Evolutionary conservation across 306 rosid genomes (phyloP).

Genomic region (Cicer arietinum): DNA sequence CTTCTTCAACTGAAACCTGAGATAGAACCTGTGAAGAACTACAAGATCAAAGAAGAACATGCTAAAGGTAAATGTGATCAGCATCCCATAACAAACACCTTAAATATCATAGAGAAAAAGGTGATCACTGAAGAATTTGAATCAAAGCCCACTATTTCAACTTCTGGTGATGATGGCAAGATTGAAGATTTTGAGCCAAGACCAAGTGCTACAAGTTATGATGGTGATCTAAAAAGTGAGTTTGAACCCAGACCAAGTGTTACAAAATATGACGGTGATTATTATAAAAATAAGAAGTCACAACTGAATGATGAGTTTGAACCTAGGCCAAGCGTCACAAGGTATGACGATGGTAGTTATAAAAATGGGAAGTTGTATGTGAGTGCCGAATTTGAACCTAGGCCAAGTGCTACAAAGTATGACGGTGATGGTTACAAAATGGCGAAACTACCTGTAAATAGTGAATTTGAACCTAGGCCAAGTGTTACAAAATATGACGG

Average conservation of each 20-base stretch:
- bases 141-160: not conserved
- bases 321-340: not conserved
- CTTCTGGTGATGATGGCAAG: too few relatives aligned
- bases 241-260: not conserved
- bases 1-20: not conserved
- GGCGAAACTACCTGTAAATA: too few relatives aligned
- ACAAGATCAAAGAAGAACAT: not conserved
- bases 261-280: not conserved
- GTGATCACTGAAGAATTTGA: not conserved
- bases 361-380: too few relatives aligned
- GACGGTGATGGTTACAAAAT: not conserved
- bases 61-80: conserved; percentile 17
- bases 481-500: not conserved
- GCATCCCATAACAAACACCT: not conserved
- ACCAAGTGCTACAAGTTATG: too few relatives aligned
- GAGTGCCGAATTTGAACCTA: conserved; percentile 24
- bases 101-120: not conserved
- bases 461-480: too few relatives aligned
- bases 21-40: not conserved
- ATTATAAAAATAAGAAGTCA: not conserved
- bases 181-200: too few relatives aligned
- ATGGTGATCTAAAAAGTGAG: not conserved
- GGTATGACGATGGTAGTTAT: not conserved
- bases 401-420: not conserved
- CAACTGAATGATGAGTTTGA: not conserved